These are phyloP conservation scores for Coniochaeta sp. DNA, from an alignment of 2,329 filamentous ascomycete genomes.

Conservation along the genomic window DNA sequence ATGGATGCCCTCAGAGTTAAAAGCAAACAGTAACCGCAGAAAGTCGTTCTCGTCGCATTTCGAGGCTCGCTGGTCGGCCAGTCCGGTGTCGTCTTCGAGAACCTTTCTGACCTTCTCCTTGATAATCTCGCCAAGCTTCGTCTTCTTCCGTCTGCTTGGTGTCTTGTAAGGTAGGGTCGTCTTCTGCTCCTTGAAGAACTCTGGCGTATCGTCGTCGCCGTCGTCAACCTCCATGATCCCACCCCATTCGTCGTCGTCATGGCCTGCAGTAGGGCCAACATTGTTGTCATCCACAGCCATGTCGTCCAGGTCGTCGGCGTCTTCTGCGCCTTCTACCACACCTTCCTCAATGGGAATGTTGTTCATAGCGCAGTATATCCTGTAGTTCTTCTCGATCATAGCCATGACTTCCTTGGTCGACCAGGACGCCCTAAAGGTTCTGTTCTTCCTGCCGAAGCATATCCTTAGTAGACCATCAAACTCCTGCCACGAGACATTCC, in stretches of 20 bases:
- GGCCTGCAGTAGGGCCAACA: conserved; percentile 19
- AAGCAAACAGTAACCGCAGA: conserved; percentile 54
- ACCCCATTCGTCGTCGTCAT: conserved; percentile 38
- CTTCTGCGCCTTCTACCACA: conserved; percentile 35
- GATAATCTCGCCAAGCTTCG: conserved; percentile 74
- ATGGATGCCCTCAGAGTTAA: conserved; percentile 90
- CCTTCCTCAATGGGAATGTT: conserved; percentile 71
- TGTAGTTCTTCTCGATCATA: conserved; percentile 82
- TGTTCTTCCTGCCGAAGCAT: conserved; percentile 80
- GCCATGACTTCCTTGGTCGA: conserved; percentile 72
- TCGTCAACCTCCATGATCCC: conserved; percentile 43
- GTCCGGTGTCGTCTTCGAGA: conserved; percentile 68
- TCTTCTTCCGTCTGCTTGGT: conserved; percentile 66
- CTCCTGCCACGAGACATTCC: conserved; percentile 82
- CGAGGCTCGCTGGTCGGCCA: conserved; percentile 74
- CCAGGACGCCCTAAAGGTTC: conserved; percentile 76
- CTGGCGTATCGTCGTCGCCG: conserved; percentile 66
- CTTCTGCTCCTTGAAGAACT: conserved; percentile 70
- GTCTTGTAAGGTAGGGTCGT: conserved; percentile 40
- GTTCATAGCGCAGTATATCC: conserved; percentile 83
- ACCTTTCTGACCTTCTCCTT: conserved; percentile 80
- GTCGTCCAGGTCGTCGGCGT: conserved; percentile 23
- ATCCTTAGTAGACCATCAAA: conserved; percentile 86
- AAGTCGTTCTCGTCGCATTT: conserved; percentile 94
- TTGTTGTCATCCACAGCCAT: conserved; percentile 34